phyloP scores from a whole-genome alignment of 768 basidiomycete genomes.

The Tephrocybe sp. region DNA sequence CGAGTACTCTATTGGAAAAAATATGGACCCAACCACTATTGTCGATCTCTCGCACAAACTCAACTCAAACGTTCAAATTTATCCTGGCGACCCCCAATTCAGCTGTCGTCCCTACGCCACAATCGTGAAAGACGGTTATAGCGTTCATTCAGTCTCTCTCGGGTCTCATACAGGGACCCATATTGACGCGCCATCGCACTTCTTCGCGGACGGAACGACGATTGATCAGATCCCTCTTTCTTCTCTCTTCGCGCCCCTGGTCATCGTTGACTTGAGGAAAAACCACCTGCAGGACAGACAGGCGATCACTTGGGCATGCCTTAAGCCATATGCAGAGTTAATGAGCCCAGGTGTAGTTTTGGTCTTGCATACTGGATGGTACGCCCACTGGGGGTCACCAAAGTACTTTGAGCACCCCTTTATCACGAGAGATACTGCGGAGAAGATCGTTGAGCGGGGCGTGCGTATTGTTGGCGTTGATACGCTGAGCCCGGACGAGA shows the following conservation, averaged over 20 bases:
- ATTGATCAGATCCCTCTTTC: conserved; percentile 59
- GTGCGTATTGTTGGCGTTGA: conserved; percentile 63
- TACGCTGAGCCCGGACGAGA: conserved; percentile 68
- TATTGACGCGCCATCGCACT: conserved; percentile 78
- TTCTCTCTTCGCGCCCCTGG: conserved; percentile 52
- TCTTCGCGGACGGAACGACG: conserved; percentile 54
- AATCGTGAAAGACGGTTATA: conserved; percentile 46
- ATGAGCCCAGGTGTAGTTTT: conserved; percentile 45
- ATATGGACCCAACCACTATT: conserved; percentile 22
- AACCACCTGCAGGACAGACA: conserved; percentile 28
- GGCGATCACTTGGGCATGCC: conserved; percentile 56
- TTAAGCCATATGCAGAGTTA: conserved; percentile 33
- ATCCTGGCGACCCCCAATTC: conserved; percentile 58
- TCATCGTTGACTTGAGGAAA: conserved; percentile 53
- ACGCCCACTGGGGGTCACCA: conserved; percentile 46
- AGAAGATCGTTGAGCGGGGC: conserved; percentile 47
- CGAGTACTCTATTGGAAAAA: no score
- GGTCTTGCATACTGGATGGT: conserved; percentile 72
- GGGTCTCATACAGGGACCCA: conserved; percentile 80
- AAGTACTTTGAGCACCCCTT: conserved; percentile 67
- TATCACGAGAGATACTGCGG: conserved; percentile 53
- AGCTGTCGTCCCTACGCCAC: conserved; percentile 35
- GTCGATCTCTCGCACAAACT: conserved; percentile 60
- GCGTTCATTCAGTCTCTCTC: conserved; percentile 51
- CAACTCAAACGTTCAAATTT: conserved; percentile 42